A percentile compares a stretch with the other conserved stretches of the same genome.
These are phyloP conservation scores for Petunia axillaris DNA, from an alignment of 257 asterid species.

Conservation along the genomic window DNA sequence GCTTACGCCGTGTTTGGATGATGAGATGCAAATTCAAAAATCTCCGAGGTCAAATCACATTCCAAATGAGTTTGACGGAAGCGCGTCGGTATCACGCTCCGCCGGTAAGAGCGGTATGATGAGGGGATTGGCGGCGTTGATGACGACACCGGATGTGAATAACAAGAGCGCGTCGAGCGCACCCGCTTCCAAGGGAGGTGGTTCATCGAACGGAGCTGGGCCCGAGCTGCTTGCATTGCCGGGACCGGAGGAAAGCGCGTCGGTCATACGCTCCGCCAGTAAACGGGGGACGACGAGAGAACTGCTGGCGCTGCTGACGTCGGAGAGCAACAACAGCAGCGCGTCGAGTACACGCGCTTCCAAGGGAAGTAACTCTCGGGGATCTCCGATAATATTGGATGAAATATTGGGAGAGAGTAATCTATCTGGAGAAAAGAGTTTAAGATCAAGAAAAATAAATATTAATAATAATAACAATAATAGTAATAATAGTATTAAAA, in stretches of 20 bases:
- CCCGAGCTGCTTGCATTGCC: background rate
- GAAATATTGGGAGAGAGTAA: background rate
- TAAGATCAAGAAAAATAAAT: constrained; percentile 52
- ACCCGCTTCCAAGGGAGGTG: background rate
- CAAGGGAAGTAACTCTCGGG: constrained; percentile 6
- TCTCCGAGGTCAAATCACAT: constrained; percentile 33
- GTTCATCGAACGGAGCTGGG: background rate
- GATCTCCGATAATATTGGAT: background rate
- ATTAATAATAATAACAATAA: constrained; percentile 25
- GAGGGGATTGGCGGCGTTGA: background rate
- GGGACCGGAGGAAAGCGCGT: background rate
- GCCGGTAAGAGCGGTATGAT: background rate
- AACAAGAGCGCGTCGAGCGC: background rate
- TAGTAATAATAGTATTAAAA: background rate
- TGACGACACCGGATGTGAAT: background rate
- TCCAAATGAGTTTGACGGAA: constrained; percentile 22
- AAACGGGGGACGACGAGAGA: background rate
- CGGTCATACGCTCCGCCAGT: background rate
- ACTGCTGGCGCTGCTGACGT: background rate
- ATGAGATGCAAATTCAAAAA: constrained; percentile 26
- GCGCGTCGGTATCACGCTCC: background rate
- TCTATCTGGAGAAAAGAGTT: constrained; percentile 42
- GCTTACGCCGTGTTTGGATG: constrained; percentile 21
- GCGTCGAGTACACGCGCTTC: constrained; percentile 1
- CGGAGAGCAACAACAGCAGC: background rate